phyloP scores from a whole-genome alignment of 177 flowering plant genomes.

The Vitis hybrid region DNA sequence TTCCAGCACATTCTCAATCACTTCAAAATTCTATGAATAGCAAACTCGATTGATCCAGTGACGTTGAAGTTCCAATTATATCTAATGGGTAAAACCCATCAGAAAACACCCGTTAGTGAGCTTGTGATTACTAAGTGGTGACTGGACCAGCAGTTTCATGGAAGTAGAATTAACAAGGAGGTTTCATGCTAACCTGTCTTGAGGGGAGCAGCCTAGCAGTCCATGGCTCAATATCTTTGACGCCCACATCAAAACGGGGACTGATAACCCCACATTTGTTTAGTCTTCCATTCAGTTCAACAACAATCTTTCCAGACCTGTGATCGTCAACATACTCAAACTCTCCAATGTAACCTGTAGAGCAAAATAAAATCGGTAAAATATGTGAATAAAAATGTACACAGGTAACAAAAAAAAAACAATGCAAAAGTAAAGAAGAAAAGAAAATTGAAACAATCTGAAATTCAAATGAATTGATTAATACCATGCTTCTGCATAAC shows the following conservation, averaged over 20 bases:
- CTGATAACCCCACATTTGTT: constrained; percentile 43
- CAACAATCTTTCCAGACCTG: constrained; percentile 38
- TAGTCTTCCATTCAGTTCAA: constrained; percentile 36
- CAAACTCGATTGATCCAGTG: too few relatives aligned
- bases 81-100: too few relatives aligned
- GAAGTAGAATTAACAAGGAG: background rate
- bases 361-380: background rate
- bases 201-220: constrained; percentile 43
- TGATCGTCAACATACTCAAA: constrained; percentile 42
- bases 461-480: background rate
- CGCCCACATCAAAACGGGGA: constrained; percentile 41
- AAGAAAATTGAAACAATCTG: too few relatives aligned
- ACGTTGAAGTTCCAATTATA: too few relatives aligned
- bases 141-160: background rate
- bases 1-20: background rate
- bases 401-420: background rate
- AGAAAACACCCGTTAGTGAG: background rate
- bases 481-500: constrained; percentile 57
- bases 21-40: too few relatives aligned
- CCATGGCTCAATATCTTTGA: constrained; percentile 40
- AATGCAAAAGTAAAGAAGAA: background rate
- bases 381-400: background rate
- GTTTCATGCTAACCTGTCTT: constrained; percentile 28
- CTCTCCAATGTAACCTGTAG: constrained; percentile 38
- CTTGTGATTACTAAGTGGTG: background rate